phyloP scores from a whole-genome alignment of 768 basidiomycete species.

The Dioszegia crocea region DNA sequence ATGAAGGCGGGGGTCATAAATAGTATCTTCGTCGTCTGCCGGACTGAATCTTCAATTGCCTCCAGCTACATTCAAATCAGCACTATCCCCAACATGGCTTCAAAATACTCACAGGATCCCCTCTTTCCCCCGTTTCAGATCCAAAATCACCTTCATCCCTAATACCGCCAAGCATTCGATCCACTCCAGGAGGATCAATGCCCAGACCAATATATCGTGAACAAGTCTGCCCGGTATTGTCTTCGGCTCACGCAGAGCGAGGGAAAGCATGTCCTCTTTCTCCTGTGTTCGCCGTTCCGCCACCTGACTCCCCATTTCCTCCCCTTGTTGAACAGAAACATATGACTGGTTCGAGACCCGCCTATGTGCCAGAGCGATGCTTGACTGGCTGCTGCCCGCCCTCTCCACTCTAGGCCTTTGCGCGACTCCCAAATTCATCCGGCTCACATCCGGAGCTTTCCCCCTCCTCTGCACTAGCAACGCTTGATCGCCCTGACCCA shows the following conservation, averaged over 20 bases:
- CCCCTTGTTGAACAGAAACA: background rate
- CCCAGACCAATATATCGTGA: conserved; percentile 29
- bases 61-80: background rate
- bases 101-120: conserved; percentile 22
- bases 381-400: background rate
- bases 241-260: background rate
- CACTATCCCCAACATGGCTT: no score
- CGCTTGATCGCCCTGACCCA: background rate
- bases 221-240: conserved; percentile 34
- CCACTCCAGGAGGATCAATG: conserved; percentile 26
- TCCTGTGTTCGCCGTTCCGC: no score
- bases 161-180: conserved; percentile 27
- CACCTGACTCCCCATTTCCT: no score
- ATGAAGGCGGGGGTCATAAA: no score
- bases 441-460: background rate
- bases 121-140: conserved; percentile 19
- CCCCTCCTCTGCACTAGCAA: background rate
- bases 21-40: background rate
- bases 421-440: background rate
- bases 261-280: no score
- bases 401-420: background rate
- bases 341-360: background rate
- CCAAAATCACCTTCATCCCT: conserved; percentile 18
- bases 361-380: conserved; percentile 11
- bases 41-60: background rate